These are phyloP conservation scores for Hericium alpestre DNA, from an alignment of 768 basidiomycete species.

Conservation along the genomic window DNA sequence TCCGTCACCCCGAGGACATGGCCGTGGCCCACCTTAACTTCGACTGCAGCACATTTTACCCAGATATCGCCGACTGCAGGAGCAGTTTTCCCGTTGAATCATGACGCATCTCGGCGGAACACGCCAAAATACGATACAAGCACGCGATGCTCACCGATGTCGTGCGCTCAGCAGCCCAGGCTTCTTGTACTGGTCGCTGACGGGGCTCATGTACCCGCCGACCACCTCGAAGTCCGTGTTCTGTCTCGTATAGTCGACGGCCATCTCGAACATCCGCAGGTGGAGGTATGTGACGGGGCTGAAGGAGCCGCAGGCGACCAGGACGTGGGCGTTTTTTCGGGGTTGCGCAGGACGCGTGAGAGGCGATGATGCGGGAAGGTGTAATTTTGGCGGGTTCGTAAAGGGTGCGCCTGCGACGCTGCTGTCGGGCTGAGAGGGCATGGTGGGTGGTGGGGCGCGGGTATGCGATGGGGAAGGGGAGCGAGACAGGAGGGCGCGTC, in stretches of 20 bases:
- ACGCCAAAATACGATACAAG: background rate
- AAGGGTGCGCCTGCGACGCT: conserved; percentile 25
- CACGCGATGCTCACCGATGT: conserved; percentile 62
- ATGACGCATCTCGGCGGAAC: background rate
- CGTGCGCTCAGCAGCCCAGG: conserved; percentile 79
- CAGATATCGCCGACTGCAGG: background rate
- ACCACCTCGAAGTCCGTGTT: conserved; percentile 90
- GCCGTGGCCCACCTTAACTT: too few species aligned
- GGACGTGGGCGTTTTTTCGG: conserved; percentile 71
- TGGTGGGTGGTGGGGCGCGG: background rate
- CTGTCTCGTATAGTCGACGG: conserved; percentile 87
- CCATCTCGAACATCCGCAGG: conserved; percentile 99
- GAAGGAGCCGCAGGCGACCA: conserved; percentile 97
- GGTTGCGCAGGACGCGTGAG: conserved; percentile 41
- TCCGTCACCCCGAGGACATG: too few species aligned
- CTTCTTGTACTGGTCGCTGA: conserved; percentile 95
- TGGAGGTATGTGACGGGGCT: conserved; percentile 97
- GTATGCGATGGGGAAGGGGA: background rate
- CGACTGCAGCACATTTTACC: background rate
- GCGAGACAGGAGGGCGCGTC: background rate
- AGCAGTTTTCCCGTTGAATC: background rate
- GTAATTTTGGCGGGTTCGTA: conserved; percentile 56
- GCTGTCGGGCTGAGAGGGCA: background rate
- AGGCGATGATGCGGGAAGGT: conserved; percentile 61
- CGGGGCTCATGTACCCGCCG: conserved; percentile 93